Evolutionary conservation across 345 rosid species (phyloP).

Genomic region (Melastoma malabathricum): DNA sequence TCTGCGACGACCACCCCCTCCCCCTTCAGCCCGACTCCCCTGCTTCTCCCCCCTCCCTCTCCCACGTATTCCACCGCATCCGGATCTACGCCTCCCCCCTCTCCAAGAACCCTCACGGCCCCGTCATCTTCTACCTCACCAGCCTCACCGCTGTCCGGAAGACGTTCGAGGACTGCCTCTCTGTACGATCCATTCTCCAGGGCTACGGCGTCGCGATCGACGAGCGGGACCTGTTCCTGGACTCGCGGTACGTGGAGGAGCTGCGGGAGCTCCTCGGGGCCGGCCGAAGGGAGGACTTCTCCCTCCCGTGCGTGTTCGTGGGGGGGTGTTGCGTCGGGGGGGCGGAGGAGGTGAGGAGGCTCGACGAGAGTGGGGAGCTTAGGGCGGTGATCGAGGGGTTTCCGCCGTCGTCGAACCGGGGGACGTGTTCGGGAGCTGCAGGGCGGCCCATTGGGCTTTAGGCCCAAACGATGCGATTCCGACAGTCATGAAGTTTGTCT

Average conservation of each 20-base stretch:
- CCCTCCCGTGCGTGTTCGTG: conserved; percentile 19
- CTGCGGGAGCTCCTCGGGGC: conserved; percentile 31
- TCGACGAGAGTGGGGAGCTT: conserved; percentile 27
- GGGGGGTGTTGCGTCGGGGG: conserved; percentile 23
- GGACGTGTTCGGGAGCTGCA: conserved; percentile 18
- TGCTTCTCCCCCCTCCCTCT: conserved; percentile 8
- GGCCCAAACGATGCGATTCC: no score
- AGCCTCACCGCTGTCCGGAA: conserved; percentile 59
- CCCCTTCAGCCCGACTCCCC: conserved; percentile 10
- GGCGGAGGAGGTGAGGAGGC: conserved; percentile 16
- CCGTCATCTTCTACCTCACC: conserved; percentile 54
- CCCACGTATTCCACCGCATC: conserved; percentile 49
- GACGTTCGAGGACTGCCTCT: conserved; percentile 59
- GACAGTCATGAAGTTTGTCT: no score
- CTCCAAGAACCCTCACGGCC: conserved; percentile 5
- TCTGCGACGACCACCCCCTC: conserved; percentile 13
- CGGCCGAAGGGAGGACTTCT: conserved; percentile 5
- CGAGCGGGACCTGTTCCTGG: conserved; percentile 77
- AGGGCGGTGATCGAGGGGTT: conserved; percentile 9
- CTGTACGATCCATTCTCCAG: conserved; percentile 46
- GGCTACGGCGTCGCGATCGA: conserved; percentile 41
- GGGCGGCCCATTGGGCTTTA: conserved; percentile 1
- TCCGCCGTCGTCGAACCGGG: conserved; percentile 3
- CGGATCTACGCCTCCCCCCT: conserved; percentile 21
- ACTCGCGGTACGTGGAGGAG: conserved; percentile 33